Evolutionary conservation across 306 rosid genomes (phyloP), one percentile per base, ranked within the genome.

Genomic region (Dalbergia oliveri): DNA sequence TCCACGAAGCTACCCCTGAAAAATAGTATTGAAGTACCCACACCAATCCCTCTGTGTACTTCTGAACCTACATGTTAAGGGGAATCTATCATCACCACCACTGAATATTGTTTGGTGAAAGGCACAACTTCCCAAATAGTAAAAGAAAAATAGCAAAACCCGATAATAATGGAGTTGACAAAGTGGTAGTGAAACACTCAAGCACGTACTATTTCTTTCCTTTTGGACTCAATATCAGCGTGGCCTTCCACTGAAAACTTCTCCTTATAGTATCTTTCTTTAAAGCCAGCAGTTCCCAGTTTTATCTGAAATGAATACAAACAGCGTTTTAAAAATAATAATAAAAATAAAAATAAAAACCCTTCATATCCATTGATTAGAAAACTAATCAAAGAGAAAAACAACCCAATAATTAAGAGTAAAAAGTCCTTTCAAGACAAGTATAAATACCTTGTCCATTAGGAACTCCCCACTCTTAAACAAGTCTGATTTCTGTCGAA

Each of bases 1-100:
- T 76, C 96, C 96, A 91, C 0, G 96, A 91, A 23, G 88, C 85
- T 11, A 86, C 89, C 4, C 63, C 89, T 0, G 91, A 84, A 83
- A 67, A 89, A 56, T 91, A 89, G 83, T 91, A 91, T 35, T 53
- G 70, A 7, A 87, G 84, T 60, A 86, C 85, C 96, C 93, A 89
- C 44, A 83, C 21, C 31, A 89, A 62, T 13, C 93, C 93, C 69
- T 87, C 91, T 0, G 96, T 89, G 84, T 89, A 91, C 45, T 77
- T 84, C 51, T 35, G 75, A 18, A 89, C 90, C 93, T 91, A 26
- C 59, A 77, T 23, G 41, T 37, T 23, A 15, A 41, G 26, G 2
- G 21, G 3, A 69, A 56, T 33, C 16, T 5, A n/a, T 60, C 51
- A 69, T 34, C 13, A 31, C 23, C 34, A 21, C 49, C 47, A 16